Conservation (phyloP, 2,329 filamentous ascomycete species). For the Coniochaeta prunicola region DNA sequence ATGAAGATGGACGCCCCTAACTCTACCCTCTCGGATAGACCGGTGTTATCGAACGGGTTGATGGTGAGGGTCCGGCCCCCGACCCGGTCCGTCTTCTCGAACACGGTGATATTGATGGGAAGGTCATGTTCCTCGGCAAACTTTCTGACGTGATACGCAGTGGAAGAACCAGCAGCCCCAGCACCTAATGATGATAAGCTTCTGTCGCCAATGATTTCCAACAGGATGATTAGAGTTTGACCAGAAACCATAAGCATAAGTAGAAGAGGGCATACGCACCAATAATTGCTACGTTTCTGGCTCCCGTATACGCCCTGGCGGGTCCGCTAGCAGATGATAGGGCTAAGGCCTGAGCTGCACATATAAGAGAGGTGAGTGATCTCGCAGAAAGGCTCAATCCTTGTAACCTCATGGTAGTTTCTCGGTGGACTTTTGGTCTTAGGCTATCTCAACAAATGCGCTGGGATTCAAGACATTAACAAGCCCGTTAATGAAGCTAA, state of each 20-base stretch:
- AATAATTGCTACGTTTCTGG: neutral
- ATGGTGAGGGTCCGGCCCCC: slow-evolving; percentile 87
- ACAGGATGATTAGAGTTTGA: neutral
- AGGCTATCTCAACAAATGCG: neutral
- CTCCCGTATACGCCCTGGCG: no score
- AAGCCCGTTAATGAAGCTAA: no score
- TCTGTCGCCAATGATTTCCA: neutral
- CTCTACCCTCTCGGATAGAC: slow-evolving; percentile 62
- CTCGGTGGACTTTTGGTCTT: neutral
- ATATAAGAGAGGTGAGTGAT: neutral
- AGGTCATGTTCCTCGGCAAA: slow-evolving; percentile 57
- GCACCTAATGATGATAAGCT: slow-evolving; percentile 55
- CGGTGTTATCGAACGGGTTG: slow-evolving; percentile 55
- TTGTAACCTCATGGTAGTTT: neutral
- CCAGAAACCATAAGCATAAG: neutral
- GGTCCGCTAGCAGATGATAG: neutral
- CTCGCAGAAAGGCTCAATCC: neutral
- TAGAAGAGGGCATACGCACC: neutral
- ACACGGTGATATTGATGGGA: slow-evolving; percentile 74
- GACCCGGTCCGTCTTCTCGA: slow-evolving; percentile 69
- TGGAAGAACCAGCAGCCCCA: slow-evolving; percentile 78
- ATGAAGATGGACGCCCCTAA: slow-evolving; percentile 92
- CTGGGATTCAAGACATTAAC: no score
- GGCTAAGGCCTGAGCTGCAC: neutral
- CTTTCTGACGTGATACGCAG: slow-evolving; percentile 74